Evolutionary conservation across 2,329 filamentous ascomycete species (phyloP).

Genomic region (Aspergillus vadensis): DNA sequence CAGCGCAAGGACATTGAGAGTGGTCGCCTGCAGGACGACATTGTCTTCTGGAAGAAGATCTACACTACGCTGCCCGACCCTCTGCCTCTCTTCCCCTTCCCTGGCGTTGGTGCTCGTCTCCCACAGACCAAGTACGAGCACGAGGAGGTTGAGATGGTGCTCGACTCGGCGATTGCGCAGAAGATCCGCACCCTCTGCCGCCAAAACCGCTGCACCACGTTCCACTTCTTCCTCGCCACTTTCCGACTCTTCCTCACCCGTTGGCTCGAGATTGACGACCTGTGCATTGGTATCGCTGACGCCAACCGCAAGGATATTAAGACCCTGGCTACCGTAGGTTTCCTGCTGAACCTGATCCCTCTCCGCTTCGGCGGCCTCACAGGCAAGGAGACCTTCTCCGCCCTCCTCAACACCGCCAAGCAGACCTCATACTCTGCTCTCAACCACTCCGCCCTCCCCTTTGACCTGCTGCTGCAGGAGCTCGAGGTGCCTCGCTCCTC

Average conservation of each 20-base stretch:
- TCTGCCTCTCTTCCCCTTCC: constrained; percentile 40
- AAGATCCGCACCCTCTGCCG: not conserved
- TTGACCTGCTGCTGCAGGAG: constrained; percentile 51
- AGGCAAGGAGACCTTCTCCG: not conserved
- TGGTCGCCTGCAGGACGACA: not conserved
- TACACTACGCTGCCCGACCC: constrained; percentile 26
- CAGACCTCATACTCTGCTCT: constrained; percentile 42
- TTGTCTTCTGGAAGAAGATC: constrained; percentile 37
- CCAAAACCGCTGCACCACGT: constrained; percentile 37
- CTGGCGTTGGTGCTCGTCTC: constrained; percentile 20
- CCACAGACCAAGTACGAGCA: constrained; percentile 23
- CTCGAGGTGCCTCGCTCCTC: constrained; percentile 46
- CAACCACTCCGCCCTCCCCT: constrained; percentile 49
- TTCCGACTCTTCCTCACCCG: constrained; percentile 43
- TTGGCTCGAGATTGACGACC: constrained; percentile 39
- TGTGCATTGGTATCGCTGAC: constrained; percentile 54
- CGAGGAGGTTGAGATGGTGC: not conserved
- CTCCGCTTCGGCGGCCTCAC: not conserved
- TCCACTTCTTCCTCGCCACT: constrained; percentile 52
- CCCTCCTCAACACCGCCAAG: constrained; percentile 10
- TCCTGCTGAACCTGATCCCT: constrained; percentile 29
- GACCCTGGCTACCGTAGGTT: constrained; percentile 44
- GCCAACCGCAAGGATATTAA: constrained; percentile 42
- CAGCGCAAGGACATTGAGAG: not conserved
- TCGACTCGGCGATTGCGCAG: not conserved